A percentile compares a stretch with the other conserved stretches of the same genome.
Conservation (phyloP, 495 filamentous ascomycete genomes). For the Xylaria bambusicola region DNA sequence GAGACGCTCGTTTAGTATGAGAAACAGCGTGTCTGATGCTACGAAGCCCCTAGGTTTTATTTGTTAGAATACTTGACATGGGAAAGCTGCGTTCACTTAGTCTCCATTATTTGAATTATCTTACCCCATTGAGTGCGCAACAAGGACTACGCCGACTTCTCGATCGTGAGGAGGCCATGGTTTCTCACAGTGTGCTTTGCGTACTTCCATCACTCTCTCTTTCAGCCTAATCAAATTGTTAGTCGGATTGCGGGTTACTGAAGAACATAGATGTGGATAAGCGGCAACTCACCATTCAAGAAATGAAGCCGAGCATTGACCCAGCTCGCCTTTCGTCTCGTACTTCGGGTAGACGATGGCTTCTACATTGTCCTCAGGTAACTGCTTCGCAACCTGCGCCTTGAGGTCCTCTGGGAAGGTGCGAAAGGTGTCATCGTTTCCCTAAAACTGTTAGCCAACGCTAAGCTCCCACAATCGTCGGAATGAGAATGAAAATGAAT, state of each 20-base stretch:
- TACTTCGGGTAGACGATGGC: slow-evolving; percentile 84
- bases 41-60: slow-evolving; percentile 83
- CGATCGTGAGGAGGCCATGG: slow-evolving; percentile 86
- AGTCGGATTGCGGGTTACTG: background rate
- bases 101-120: no score
- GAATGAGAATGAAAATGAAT: background rate
- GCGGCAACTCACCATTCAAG: slow-evolving; percentile 69
- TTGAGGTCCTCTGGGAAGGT: slow-evolving; percentile 74
- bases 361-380: slow-evolving; percentile 64
- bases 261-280: slow-evolving; percentile 1
- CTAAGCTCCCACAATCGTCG: background rate
- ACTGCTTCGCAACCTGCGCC: slow-evolving; percentile 63
- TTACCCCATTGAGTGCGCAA: slow-evolving; percentile 91
- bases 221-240: slow-evolving; percentile 71
- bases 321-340: slow-evolving; percentile 85
- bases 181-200: slow-evolving; percentile 69
- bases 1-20: slow-evolving; percentile 43
- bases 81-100: no score
- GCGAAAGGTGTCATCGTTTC: slow-evolving; percentile 83
- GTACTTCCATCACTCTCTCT: slow-evolving; percentile 83
- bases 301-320: slow-evolving; percentile 72
- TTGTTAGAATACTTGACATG: no score
- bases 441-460: slow-evolving; percentile 49
- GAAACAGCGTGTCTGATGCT: slow-evolving; percentile 79
- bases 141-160: slow-evolving; percentile 75